Evolutionary conservation across 2,329 filamentous ascomycete species (phyloP).

Genomic region (Stemphylium beticola): DNA sequence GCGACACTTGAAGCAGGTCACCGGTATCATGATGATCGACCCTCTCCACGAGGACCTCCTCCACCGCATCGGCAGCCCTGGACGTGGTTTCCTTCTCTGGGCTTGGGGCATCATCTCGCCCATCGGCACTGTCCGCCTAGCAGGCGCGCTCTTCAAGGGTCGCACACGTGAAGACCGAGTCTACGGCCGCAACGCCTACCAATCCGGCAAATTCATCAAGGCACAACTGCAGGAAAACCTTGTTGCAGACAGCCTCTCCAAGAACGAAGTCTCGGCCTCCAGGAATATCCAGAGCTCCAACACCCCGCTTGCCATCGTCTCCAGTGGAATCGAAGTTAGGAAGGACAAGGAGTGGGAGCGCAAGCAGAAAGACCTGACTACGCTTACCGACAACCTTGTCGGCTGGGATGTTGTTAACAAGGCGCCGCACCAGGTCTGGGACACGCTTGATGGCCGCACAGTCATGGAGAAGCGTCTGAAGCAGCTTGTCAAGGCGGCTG

Average conservation of each 20-base stretch:
- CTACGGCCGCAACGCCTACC: slow-evolving; percentile 79
- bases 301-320: slow-evolving; percentile 80
- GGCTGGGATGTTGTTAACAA: slow-evolving; percentile 86
- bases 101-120: slow-evolving; percentile 83
- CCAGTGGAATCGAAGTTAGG: slow-evolving; percentile 75
- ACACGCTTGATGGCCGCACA: slow-evolving; percentile 71
- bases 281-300: slow-evolving; percentile 78
- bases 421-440: slow-evolving; percentile 88
- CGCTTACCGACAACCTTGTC: slow-evolving; percentile 77
- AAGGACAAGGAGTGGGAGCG: slow-evolving; percentile 75
- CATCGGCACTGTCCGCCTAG: slow-evolving; percentile 79
- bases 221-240: slow-evolving; percentile 91
- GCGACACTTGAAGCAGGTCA: slow-evolving; percentile 75
- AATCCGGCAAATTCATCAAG: slow-evolving; percentile 83
- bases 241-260: slow-evolving; percentile 82
- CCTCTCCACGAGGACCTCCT: slow-evolving; percentile 88
- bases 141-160: slow-evolving; percentile 81
- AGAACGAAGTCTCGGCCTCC: slow-evolving; percentile 79
- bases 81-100: slow-evolving; percentile 85
- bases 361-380: slow-evolving; percentile 84
- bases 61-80: slow-evolving; percentile 67
- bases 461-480: slow-evolving; percentile 79
- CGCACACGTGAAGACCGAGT: slow-evolving; percentile 83
- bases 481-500: slow-evolving; percentile 63
- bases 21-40: slow-evolving; percentile 84